Evolutionary conservation across 257 asterid genomes (phyloP), one percentile per base, ranked within the genome.

Genomic region (Thymus quinquecostatus): DNA sequence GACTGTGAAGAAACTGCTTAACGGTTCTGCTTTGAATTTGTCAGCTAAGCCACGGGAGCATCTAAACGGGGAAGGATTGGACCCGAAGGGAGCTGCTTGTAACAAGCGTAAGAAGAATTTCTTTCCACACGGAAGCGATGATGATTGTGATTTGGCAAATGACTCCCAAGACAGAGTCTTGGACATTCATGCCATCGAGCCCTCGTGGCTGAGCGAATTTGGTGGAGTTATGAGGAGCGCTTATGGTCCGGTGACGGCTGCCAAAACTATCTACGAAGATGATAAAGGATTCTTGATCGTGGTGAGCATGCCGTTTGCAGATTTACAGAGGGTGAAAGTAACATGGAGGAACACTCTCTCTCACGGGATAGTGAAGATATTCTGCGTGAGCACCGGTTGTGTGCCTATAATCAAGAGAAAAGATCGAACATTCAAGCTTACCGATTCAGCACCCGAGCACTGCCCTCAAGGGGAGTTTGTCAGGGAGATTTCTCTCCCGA

Each of bases 281-380:
- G 74, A 75, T 5, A 68, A 75, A 51, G 79, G 79, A 32, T 75
- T 75, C 34, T 60, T 75, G 70, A 67, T 75, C 29, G 64, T 68
- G 12, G 74, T 75, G 10, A 75, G 79, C 64, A 67, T 75, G 79
- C 79, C 79, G 1, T 75, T 75, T 68, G 74, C 63, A 6, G 79
- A 75, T 75, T 14, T 75, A 27, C 74, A 75, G 32, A 68, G 70
- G 59, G 79, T 62, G 56, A 75, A 75, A 34, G 79, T 75, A 9
- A 75, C 79, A 9, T 75, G 79, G 79, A 75, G 79, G 74, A 75
- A 75, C 79, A 75, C 74, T 13, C 79, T 75, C 58, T 75, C 79
- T 0, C 74, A 75, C 21, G 79, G 79, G 70, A 51, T 75, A 0
- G 74, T 75, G 32, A 75, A 75, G 62, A 75, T 75, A 49, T 68